Evolutionary conservation across 2,329 filamentous ascomycete species (phyloP).

Genomic region (Neofusicoccum laricinum): DNA sequence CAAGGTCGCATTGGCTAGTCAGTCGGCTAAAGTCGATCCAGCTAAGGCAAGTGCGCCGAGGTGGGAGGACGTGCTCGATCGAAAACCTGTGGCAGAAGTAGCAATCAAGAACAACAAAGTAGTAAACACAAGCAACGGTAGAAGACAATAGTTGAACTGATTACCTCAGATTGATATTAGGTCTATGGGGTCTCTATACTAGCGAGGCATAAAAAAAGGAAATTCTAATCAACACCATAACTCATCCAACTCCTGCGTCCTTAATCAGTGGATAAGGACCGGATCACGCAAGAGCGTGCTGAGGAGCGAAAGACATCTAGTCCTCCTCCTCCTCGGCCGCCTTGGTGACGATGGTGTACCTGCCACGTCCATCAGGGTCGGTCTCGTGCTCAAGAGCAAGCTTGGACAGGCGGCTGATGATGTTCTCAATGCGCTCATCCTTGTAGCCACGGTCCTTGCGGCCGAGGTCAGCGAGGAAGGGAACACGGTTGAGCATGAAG

Average conservation of each 20-base stretch:
- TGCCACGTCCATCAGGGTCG: constrained; percentile 46
- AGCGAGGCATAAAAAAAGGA: constrained; percentile 14
- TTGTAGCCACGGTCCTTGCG: constrained; percentile 60
- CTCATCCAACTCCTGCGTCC: constrained; percentile 17
- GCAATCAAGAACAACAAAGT: neutral
- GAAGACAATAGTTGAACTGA: constrained; percentile 6
- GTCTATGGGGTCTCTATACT: constrained; percentile 15
- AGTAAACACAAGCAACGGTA: neutral
- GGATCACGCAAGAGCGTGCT: neutral
- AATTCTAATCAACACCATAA: constrained; percentile 13
- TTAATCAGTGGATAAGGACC: constrained; percentile 9
- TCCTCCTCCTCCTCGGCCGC: constrained; percentile 47
- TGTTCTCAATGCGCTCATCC: constrained; percentile 65
- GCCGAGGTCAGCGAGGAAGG: constrained; percentile 60
- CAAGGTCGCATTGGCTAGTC: neutral
- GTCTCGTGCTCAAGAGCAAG: constrained; percentile 59
- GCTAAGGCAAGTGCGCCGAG: neutral
- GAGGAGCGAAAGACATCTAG: constrained; percentile 24
- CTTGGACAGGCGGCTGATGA: constrained; percentile 63
- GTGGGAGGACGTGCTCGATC: neutral
- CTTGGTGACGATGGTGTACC: constrained; percentile 46
- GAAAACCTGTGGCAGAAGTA: constrained; percentile 4
- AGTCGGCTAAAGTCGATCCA: neutral
- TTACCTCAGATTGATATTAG: constrained; percentile 13
- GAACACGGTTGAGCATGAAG: constrained; percentile 58